Percentiles rank a stretch among this genome's conserved stretches.
These are phyloP conservation scores for Pyrenophora seminiperda DNA, from an alignment of 2,329 filamentous ascomycete species.

Conservation along the genomic window DNA sequence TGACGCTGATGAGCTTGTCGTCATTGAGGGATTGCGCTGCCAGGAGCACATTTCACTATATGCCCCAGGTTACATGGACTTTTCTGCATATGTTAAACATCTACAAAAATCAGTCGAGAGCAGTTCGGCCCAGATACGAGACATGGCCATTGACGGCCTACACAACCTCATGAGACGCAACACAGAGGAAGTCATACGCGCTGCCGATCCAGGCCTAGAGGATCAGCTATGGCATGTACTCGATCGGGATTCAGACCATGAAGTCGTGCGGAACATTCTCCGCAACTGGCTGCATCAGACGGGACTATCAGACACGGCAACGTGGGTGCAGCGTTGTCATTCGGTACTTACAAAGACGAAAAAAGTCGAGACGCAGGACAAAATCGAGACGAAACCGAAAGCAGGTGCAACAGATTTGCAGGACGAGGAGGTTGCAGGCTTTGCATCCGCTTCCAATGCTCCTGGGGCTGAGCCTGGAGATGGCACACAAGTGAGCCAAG, in stretches of 20 bases:
- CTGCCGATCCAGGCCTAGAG: constrained; percentile 78
- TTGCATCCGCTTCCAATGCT: constrained; percentile 74
- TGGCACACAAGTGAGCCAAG: constrained; percentile 64
- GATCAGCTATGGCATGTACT: constrained; percentile 91
- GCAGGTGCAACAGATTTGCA: constrained; percentile 75
- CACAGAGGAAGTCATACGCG: constrained; percentile 77
- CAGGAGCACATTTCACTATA: constrained; percentile 92
- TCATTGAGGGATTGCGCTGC: constrained; percentile 79
- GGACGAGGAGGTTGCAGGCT: constrained; percentile 96
- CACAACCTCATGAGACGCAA: constrained; percentile 96
- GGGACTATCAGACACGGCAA: constrained; percentile 74
- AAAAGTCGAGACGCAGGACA: constrained; percentile 64
- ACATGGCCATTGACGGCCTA: constrained; percentile 83
- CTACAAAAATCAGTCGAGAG: constrained; percentile 80
- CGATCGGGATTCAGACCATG: constrained; percentile 75
- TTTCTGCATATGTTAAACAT: constrained; percentile 78
- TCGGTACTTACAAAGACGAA: constrained; percentile 87
- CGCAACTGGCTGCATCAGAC: constrained; percentile 94
- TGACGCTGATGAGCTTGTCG: constrained; percentile 71
- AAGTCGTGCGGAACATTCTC: constrained; percentile 83
- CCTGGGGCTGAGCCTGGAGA: constrained; percentile 51
- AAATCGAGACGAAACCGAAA: constrained; percentile 54
- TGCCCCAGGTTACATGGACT: constrained; percentile 84
- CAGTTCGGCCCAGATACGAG: constrained; percentile 69
- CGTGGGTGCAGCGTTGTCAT: constrained; percentile 91